phyloP scores from a whole-genome alignment of 305 asterid genomes.

The Lippia alba region DNA sequence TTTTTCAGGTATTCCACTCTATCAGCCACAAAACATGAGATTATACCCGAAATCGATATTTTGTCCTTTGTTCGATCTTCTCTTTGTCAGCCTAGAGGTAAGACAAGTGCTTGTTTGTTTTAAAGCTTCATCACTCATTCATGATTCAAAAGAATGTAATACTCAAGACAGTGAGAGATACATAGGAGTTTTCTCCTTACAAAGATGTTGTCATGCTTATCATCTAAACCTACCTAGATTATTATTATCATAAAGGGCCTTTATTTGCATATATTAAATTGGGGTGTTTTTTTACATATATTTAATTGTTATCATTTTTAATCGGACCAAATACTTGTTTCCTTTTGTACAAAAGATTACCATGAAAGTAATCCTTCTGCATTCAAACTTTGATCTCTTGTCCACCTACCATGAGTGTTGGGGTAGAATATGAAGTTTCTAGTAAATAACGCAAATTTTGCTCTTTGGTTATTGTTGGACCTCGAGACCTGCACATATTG shows the following conservation, averaged over 20 bases:
- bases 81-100: conserved; percentile 69
- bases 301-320: background rate
- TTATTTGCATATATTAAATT: background rate
- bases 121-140: conserved; percentile 25
- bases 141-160: conserved; percentile 20
- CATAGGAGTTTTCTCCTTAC: background rate
- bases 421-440: background rate
- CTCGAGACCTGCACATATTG: background rate
- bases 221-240: background rate
- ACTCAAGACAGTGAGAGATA: conserved; percentile 10
- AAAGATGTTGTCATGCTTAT: conserved; percentile 13
- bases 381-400: background rate
- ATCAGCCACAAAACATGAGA: conserved; percentile 41
- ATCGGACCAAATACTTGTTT: background rate
- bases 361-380: background rate
- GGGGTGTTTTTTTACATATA: background rate
- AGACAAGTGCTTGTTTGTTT: conserved; percentile 29
- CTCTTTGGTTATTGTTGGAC: background rate
- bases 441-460: background rate
- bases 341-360: background rate
- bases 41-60: conserved; percentile 42
- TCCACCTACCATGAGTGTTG: background rate
- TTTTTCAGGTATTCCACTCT: conserved; percentile 77
- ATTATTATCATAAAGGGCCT: background rate
- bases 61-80: conserved; percentile 60